These are phyloP conservation scores for Tetrahymena malaccensis DNA, from an alignment of 73 alveolate species.

Conservation along the genomic window DNA sequence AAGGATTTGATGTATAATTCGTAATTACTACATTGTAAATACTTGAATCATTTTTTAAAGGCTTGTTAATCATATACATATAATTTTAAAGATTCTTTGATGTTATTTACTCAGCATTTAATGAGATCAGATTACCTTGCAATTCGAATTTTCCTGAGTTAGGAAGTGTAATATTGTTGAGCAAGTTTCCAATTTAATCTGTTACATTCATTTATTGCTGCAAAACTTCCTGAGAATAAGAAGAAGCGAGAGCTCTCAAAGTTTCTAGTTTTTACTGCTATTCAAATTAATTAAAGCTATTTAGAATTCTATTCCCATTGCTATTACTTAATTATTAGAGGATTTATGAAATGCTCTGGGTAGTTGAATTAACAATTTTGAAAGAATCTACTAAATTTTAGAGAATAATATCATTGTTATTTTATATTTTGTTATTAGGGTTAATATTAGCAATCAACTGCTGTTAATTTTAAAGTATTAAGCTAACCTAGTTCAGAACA, in stretches of 20 bases:
- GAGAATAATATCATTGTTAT: too few species aligned
- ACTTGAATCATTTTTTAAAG: neutral
- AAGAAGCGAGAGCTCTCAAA: neutral
- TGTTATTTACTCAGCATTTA: neutral
- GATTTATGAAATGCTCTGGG: too few species aligned
- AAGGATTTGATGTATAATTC: neutral
- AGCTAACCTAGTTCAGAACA: too few species aligned
- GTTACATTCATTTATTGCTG: neutral
- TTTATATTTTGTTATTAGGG: too few species aligned
- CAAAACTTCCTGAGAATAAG: neutral
- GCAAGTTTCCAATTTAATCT: neutral
- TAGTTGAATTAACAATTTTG: too few species aligned
- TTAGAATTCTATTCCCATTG: neutral
- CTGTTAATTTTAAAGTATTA: too few species aligned
- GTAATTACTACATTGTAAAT: neutral
- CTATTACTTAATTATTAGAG: neutral
- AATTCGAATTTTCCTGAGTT: neutral
- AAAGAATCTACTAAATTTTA: too few species aligned
- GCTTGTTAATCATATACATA: neutral
- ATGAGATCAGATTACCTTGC: neutral
- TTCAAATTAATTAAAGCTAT: too few species aligned
- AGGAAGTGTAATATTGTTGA: neutral
- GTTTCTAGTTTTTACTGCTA: neutral
- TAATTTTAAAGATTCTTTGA: neutral
- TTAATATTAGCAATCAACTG: too few species aligned